phyloP scores from a whole-genome alignment of 345 rosid species.

The Limnanthes douglasii region DNA sequence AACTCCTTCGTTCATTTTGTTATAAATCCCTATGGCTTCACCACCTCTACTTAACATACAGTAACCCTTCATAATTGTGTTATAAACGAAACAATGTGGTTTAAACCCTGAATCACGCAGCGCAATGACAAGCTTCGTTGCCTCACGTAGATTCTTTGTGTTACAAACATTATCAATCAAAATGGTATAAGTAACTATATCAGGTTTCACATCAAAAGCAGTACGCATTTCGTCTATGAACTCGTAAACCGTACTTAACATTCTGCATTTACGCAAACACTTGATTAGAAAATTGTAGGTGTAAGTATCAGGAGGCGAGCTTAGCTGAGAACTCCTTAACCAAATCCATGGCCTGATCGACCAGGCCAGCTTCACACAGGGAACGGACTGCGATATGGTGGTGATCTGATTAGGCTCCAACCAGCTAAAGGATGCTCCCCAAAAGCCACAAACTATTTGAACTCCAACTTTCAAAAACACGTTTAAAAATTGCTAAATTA shows the following conservation, averaged over 20 bases:
- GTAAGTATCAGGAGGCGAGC: constrained; percentile 45
- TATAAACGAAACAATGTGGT: constrained; percentile 65
- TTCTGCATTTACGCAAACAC: constrained; percentile 46
- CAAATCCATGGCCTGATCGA: constrained; percentile 47
- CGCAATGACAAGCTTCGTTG: constrained; percentile 27
- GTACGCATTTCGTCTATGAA: constrained; percentile 48
- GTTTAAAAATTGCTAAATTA: no score
- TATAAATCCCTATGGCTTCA: constrained; percentile 53
- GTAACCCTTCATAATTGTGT: constrained; percentile 88
- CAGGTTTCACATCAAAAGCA: constrained; percentile 29
- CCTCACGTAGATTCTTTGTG: constrained; percentile 62
- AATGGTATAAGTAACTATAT: constrained; percentile 68
- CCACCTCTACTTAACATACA: constrained; percentile 56
- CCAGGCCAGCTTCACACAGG: constrained; percentile 38
- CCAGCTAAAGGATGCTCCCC: no score
- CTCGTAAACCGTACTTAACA: constrained; percentile 27
- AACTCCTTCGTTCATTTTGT: constrained; percentile 66
- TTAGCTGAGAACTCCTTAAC: constrained; percentile 45
- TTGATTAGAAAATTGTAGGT: constrained; percentile 73
- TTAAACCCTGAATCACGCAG: constrained; percentile 47
- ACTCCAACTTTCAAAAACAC: no score
- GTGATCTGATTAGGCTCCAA: constrained; percentile 43
- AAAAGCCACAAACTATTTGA: no score
- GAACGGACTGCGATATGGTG: constrained; percentile 42
- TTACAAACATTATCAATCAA: constrained; percentile 88